Evolutionary conservation across 2,329 filamentous ascomycete genomes (phyloP).

Genomic region (Neopestalotiopsis sp.): DNA sequence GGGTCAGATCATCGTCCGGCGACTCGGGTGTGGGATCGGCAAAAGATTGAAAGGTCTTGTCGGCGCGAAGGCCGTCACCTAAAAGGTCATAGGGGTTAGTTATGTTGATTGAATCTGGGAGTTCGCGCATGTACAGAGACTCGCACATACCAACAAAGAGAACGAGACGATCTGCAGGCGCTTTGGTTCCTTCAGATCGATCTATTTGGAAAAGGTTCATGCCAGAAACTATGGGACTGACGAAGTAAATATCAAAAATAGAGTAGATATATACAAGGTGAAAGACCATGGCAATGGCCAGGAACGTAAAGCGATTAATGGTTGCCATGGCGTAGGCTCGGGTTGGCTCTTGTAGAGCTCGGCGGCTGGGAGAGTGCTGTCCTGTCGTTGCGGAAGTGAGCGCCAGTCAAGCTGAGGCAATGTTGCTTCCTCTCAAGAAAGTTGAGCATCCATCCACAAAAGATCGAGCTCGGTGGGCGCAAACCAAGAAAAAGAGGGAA

Average conservation of each 20-base stretch:
- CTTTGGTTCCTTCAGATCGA: constrained; percentile 59
- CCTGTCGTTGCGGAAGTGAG: background rate
- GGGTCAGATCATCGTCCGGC: constrained; percentile 64
- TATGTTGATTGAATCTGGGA: constrained; percentile 9
- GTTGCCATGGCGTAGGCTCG: constrained; percentile 51
- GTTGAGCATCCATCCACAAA: background rate
- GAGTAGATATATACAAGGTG: constrained; percentile 93
- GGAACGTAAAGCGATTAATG: constrained; percentile 75
- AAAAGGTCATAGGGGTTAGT: background rate
- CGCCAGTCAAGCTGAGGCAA: background rate
- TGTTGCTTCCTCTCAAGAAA: constrained; percentile 1
- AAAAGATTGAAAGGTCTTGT: constrained; percentile 96
- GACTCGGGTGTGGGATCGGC: constrained; percentile 80
- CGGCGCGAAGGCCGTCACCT: constrained; percentile 92
- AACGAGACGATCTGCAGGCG: constrained; percentile 88
- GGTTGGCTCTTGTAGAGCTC: background rate
- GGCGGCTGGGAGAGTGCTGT: background rate
- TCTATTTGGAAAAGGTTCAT: constrained; percentile 84
- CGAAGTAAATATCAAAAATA: constrained; percentile 99
- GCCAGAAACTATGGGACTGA: constrained; percentile 94
- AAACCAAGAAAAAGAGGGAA: background rate
- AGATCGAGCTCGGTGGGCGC: background rate
- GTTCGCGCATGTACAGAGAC: background rate
- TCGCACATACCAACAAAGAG: constrained; percentile 80
- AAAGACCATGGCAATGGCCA: constrained; percentile 88